phyloP scores from a whole-genome alignment of 352 stramenopile genomes.

The Albugo candida region DNA sequence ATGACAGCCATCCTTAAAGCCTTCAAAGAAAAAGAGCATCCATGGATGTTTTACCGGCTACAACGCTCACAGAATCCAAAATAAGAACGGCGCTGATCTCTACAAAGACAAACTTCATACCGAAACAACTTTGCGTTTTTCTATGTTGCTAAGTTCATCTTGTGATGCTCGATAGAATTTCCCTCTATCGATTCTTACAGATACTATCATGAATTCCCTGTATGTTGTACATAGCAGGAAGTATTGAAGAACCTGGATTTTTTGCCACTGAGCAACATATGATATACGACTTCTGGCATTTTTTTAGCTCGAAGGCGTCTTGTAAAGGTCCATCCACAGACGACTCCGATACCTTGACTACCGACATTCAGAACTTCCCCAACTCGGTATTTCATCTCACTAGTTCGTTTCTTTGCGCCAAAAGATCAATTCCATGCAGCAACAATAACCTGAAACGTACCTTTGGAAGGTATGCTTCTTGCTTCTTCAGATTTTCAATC shows the following conservation, averaged over 20 bases:
- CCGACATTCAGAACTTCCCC: slow-evolving; percentile 53
- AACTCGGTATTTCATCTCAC: slow-evolving; percentile 28
- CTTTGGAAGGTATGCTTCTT: slow-evolving; percentile 27
- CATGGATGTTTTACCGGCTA: slow-evolving; percentile 39
- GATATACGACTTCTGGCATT: no score
- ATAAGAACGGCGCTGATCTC: not conserved
- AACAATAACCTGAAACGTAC: no score
- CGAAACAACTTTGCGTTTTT: no score
- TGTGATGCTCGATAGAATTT: no score
- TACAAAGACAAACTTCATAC: no score
- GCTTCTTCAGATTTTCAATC: slow-evolving; percentile 19
- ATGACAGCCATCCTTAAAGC: slow-evolving; percentile 35
- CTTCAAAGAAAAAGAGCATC: slow-evolving; percentile 60
- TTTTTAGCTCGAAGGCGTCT: no score
- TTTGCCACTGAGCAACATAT: no score
- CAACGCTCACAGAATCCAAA: not conserved
- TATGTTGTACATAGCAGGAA: no score
- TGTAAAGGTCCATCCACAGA: slow-evolving; percentile 28
- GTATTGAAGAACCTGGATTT: no score
- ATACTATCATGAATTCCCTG: no score
- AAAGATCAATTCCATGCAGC: not conserved
- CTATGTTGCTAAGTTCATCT: no score
- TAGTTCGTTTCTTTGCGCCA: slow-evolving; percentile 19
- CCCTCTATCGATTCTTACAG: no score
- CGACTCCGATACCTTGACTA: slow-evolving; percentile 25